These are phyloP conservation scores for Fraxinus sp. DNA, from an alignment of 305 asterid genomes.

Conservation along the genomic window DNA sequence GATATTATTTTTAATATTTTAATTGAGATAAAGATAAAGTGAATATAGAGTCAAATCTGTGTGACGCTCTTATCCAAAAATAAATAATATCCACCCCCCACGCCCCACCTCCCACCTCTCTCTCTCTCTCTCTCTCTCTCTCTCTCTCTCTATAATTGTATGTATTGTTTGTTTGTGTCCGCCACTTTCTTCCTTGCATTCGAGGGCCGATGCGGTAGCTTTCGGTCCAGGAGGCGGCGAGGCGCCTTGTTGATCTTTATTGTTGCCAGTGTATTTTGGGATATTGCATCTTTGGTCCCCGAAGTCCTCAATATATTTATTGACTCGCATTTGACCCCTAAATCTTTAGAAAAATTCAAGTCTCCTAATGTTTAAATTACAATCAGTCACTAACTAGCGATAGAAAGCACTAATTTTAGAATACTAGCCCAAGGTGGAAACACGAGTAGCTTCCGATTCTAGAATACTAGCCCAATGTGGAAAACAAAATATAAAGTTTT, in stretches of 20 bases:
- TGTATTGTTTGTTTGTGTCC: neutral
- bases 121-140: neutral
- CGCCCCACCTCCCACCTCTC: no score
- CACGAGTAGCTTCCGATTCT: neutral
- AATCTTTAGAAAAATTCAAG: neutral
- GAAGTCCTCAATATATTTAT: no score
- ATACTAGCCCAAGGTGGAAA: neutral
- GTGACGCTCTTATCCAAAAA: constrained; percentile 5
- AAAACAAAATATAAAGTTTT: no score
- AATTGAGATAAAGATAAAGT: neutral
- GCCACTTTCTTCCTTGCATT: neutral
- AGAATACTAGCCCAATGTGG: neutral
- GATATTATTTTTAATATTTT: neutral
- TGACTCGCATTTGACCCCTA: neutral
- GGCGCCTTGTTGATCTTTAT: neutral
- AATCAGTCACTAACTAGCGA: neutral
- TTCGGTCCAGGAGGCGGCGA: neutral
- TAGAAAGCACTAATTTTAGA: neutral
- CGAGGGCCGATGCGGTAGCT: neutral
- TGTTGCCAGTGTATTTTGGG: neutral
- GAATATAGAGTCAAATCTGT: neutral
- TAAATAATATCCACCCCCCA: neutral
- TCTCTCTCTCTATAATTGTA: neutral
- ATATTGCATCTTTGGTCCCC: neutral
- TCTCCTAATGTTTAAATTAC: neutral